A percentile compares a stretch with the other conserved stretches of the same genome.
These are phyloP conservation scores for Gilbertella persicaria DNA, from an alignment of 371 early-diverging fungal genomes.

Conservation along the genomic window DNA sequence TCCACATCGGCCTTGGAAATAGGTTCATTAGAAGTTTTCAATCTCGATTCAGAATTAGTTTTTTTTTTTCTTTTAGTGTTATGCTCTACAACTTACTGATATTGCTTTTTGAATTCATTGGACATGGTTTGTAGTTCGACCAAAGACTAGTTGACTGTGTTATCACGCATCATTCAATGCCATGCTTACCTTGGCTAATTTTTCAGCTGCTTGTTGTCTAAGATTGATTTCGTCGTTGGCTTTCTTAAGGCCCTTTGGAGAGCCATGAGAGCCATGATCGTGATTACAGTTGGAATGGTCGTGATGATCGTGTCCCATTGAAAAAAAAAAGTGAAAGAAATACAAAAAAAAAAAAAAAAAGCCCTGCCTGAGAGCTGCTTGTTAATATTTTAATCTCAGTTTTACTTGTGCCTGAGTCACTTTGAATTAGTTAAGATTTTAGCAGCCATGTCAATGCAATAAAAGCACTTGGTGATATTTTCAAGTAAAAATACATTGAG, in stretches of 20 bases:
- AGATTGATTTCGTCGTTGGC: slow-evolving; percentile 11
- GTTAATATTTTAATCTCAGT: no score
- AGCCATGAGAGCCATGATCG: slow-evolving; percentile 11
- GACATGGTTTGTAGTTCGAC: slow-evolving; percentile 19
- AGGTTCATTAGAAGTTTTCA: slow-evolving; percentile 11
- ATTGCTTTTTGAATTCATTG: slow-evolving; percentile 17
- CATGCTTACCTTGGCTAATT: slow-evolving; percentile 20
- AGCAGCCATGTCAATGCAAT: no score
- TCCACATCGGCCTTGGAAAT: slow-evolving; percentile 23
- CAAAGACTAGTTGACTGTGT: slow-evolving; percentile 8
- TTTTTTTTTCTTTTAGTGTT: no score
- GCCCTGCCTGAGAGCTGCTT: background rate
- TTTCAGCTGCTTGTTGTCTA: slow-evolving; percentile 24
- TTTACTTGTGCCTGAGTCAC: no score
- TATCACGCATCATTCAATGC: no score
- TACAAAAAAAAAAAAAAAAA: background rate
- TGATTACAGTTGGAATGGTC: slow-evolving; percentile 32
- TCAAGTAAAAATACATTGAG: no score
- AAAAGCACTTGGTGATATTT: no score
- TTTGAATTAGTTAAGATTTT: no score
- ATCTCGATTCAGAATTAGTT: slow-evolving; percentile 1
- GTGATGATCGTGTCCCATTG: slow-evolving; percentile 25
- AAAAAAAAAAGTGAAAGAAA: background rate
- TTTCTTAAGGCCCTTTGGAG: slow-evolving; percentile 6
- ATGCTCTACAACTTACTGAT: slow-evolving; percentile 17